A percentile compares a stretch with the other conserved stretches of the same genome.
These are phyloP conservation scores for Amphirosellinia nigrospora DNA, from an alignment of 495 filamentous ascomycete genomes.

Conservation along the genomic window DNA sequence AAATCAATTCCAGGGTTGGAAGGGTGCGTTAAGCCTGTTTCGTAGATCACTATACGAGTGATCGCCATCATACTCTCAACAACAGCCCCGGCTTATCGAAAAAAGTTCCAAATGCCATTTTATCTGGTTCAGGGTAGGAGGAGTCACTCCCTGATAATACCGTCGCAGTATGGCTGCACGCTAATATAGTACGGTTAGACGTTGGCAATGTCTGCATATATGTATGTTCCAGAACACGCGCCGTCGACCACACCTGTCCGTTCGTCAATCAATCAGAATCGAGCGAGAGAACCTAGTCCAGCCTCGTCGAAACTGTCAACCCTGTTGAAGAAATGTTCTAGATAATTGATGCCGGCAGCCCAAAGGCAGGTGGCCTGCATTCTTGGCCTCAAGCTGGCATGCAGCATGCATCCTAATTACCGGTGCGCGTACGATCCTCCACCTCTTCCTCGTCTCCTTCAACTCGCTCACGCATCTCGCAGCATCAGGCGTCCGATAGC, in stretches of 20 bases:
- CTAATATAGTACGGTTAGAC: background rate
- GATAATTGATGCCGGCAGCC: background rate
- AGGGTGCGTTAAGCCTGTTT: slow-evolving; percentile 14
- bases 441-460: too few relatives aligned
- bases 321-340: background rate
- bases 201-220: background rate
- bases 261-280: background rate
- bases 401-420: slow-evolving; percentile 21
- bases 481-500: slow-evolving; percentile 16
- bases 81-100: background rate
- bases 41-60: slow-evolving; percentile 7
- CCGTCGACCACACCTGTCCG: background rate
- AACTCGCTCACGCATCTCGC: slow-evolving; percentile 5
- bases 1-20: slow-evolving; percentile 11
- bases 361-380: background rate
- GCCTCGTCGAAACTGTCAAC: background rate
- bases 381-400: slow-evolving; percentile 1
- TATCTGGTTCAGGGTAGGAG: background rate
- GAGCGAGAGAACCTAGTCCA: background rate
- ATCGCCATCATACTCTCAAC: slow-evolving; percentile 1
- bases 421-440: slow-evolving; percentile 10
- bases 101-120: background rate
- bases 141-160: slow-evolving; percentile 13
- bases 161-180: background rate
- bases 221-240: slow-evolving; percentile 10